Evolutionary conservation across 2,329 filamentous ascomycete species (phyloP).

Genomic region (Parastagonospora avenae): DNA sequence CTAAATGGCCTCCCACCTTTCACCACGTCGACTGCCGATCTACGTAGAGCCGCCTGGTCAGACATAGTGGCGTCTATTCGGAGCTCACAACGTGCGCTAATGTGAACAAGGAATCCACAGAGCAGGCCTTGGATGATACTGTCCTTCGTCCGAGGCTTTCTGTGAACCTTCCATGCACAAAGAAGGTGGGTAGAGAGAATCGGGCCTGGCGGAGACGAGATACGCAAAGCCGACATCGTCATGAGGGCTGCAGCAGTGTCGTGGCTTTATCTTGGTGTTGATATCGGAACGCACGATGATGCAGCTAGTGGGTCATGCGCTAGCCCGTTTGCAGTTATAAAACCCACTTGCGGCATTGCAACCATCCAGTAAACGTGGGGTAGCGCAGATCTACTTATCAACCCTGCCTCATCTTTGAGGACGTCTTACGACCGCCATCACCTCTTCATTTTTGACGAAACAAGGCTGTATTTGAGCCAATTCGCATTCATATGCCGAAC

Average conservation of each 20-base stretch:
- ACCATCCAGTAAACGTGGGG: constrained; percentile 21
- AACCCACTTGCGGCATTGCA: constrained; percentile 14
- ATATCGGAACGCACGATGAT: constrained; percentile 28
- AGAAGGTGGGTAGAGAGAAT: constrained; percentile 3
- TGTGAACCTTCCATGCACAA: constrained; percentile 1
- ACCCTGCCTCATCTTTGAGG: constrained; percentile 12
- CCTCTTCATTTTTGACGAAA: constrained; percentile 5
- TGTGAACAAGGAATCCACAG: neutral
- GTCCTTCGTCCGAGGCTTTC: neutral
- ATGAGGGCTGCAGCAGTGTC: constrained; percentile 13
- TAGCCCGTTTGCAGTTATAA: constrained; percentile 17
- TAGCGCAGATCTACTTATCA: constrained; percentile 20
- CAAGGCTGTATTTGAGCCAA: constrained; percentile 9
- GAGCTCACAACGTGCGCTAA: neutral
- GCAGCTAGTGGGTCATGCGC: constrained; percentile 13
- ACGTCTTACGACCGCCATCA: constrained; percentile 8
- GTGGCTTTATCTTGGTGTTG: constrained; percentile 28
- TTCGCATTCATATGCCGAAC: constrained; percentile 12
- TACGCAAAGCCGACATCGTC: constrained; percentile 16
- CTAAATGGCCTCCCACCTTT: neutral
- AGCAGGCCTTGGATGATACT: neutral
- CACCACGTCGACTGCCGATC: constrained; percentile 1
- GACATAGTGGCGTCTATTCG: neutral
- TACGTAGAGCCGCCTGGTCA: constrained; percentile 7
- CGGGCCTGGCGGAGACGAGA: neutral